Evolutionary conservation across 1,139 yeast genomes (phyloP), one percentile per base, ranked within the genome.

Genomic region (Protomyces gravidus): DNA sequence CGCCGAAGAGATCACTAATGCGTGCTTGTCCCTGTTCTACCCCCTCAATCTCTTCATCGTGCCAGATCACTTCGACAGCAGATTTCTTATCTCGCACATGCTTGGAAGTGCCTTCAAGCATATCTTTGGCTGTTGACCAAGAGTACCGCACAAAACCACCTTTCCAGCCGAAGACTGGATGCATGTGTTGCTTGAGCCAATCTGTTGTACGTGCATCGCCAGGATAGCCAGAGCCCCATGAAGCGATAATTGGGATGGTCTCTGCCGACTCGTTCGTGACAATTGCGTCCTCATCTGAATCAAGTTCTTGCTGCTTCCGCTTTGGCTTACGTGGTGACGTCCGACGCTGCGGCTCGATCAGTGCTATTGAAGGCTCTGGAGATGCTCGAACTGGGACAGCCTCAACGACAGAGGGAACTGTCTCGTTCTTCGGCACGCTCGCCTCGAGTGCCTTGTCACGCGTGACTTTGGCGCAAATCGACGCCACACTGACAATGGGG

Each of bases 381-480:
- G 19, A n/a, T 4, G 21, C 42, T 9, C 21, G 19, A 17, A 36
- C 11, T 23, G 15, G 11, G 21, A 36, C 42, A 4, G 42, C 17
- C 42, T 36, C 42, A 5, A 15, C 7, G 11, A 11, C 17, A 17
- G 42, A 23, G 3, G 17, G 23, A 6, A 36, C 42, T 4, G 9
- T 23, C 2, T 36, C 42, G 9, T 23, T 17, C 11, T 47, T 11
- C 23, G 58, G 51, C 11, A 46, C 58, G 27, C 51, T 50, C 5
- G 27, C 67, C 45, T 78, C 73, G 62, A 92, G 74, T 53, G 84
- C 81, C 58, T 81, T 75, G 71, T 92, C 98, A 68, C 99, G 80
- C 0, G 98, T 89, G 2, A 92, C 98, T 70, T 92, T 92, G 5
- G 99, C 99, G 55, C 92, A 90, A 60, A 92, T 88, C n/a, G 96